Evolutionary conservation across 805 yeast species (phyloP).

Genomic region (Clavispora fructus): DNA sequence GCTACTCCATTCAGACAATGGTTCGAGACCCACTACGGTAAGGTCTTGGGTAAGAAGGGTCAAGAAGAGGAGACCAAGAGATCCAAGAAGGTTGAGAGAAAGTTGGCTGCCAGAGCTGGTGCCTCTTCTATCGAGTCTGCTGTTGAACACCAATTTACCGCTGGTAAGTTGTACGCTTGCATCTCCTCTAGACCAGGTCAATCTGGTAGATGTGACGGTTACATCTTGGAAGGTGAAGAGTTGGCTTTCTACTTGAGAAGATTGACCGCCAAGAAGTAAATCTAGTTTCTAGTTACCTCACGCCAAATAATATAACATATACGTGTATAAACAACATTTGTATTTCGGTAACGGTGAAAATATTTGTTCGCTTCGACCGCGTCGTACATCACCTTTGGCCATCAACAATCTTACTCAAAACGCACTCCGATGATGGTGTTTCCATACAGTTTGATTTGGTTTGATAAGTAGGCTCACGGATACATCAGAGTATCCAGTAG

Average conservation of each 20-base stretch:
- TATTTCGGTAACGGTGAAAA: neutral
- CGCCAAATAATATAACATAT: slow-evolving; percentile 1
- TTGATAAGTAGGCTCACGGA: too few relatives aligned
- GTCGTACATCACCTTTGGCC: too few relatives aligned
- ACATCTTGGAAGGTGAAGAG: slow-evolving; percentile 99
- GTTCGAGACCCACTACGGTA: slow-evolving; percentile 98
- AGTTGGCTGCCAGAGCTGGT: slow-evolving; percentile 89
- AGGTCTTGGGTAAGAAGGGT: slow-evolving; percentile 83
- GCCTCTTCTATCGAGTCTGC: slow-evolving; percentile 81
- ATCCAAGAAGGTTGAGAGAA: slow-evolving; percentile 81
- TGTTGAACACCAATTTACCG: slow-evolving; percentile 93
- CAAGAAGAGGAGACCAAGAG: slow-evolving; percentile 50
- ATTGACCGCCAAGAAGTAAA: slow-evolving; percentile 97
- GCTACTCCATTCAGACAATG: slow-evolving; percentile 99
- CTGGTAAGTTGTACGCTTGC: slow-evolving; percentile 98
- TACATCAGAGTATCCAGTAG: too few relatives aligned
- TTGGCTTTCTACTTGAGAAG: slow-evolving; percentile 99
- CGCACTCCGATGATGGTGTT: too few relatives aligned
- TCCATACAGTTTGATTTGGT: too few relatives aligned
- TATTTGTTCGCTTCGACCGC: too few relatives aligned
- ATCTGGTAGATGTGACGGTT: slow-evolving; percentile 99
- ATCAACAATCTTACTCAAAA: too few relatives aligned
- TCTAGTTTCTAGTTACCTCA: slow-evolving; percentile 1
- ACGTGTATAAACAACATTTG: neutral
- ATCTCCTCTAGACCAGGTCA: slow-evolving; percentile 99